Percentiles rank a stretch among this genome's conserved stretches.
These are phyloP conservation scores for Amauroascus verrucosus DNA, from an alignment of 2,329 filamentous ascomycete genomes.

Conservation along the genomic window DNA sequence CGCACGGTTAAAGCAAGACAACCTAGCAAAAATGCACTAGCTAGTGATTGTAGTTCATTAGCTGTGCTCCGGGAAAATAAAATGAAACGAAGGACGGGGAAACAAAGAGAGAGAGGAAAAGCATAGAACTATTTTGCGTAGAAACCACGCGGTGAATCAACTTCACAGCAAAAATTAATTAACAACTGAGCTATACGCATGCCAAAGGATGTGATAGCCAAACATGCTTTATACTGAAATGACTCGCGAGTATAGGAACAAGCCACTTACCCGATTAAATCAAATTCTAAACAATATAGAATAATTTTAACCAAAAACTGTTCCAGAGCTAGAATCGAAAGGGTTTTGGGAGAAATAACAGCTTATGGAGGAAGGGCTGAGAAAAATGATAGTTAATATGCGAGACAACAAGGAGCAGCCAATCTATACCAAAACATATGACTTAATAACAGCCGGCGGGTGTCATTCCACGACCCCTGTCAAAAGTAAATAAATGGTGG, in stretches of 20 bases:
- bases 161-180: too few relatives aligned
- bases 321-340: neutral
- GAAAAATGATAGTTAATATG: slow-evolving; percentile 1
- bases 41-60: too few relatives aligned
- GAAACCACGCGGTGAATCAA: too few relatives aligned
- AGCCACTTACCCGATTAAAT: neutral
- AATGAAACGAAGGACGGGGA: too few relatives aligned
- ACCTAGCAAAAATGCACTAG: neutral
- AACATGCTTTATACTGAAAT: neutral
- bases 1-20: neutral
- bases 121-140: too few relatives aligned
- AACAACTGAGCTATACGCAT: neutral
- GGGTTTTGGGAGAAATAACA: neutral
- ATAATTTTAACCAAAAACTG: neutral
- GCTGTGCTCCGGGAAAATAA: too few relatives aligned
- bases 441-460: neutral
- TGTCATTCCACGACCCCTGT: neutral
- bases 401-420: neutral
- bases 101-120: too few relatives aligned
- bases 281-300: neutral
- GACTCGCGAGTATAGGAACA: neutral
- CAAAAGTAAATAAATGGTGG: slow-evolving; percentile 2
- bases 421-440: slow-evolving; percentile 10
- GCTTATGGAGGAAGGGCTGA: neutral
- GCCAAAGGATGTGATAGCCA: neutral